Base-by-base conservation (phyloP, 2,329 filamentous ascomycete species). In the Arthrobotrys pseudoclavata region DNA sequence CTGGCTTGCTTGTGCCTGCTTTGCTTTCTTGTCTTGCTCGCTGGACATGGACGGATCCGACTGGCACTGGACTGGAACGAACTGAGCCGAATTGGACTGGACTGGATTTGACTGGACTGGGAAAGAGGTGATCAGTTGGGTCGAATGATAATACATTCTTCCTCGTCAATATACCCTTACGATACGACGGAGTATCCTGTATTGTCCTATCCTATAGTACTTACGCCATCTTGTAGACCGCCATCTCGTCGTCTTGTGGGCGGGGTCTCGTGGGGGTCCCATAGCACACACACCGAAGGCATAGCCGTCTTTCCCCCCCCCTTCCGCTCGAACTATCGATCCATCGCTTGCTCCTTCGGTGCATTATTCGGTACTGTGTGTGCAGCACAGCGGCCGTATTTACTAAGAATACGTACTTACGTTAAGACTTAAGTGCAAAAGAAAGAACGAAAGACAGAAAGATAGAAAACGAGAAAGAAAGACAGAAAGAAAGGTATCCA, bases 241-340 rank as follows among this genome's bases (percentile, higher is more conserved):
- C 60, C 66, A 61, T 62, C 37, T 70, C 72, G 66, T 62, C 55
- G 47, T 37, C 20, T 45, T 77, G 52, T 70, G 74, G 74, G 74
- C 74, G 74, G 74, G 74, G 74, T 77, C 74, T 77, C 74, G 74
- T 77, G 74, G 74, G 74, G 74, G 74, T 77, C 67, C 55, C 66
- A 60, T 69, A 45, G 66, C 62, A 69, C 64, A 31, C 71, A 63
- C 42, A 13, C 53, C 34, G 55, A 60, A 60, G 42, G 34, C 55
- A 60, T 42, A 60, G 55, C 55, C 55, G 55, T 60, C 40, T 57
- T 57, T 42, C 20, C 34, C 55, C 55, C 22, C 55, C 55, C 22
- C 26, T 60, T 60, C 34, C 53, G 53, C 53, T 60, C 40, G 40
- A n/a, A 45, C 20, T 60, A 60, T 60, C 55, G 55, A 60, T 13